phyloP scores from a whole-genome alignment of 495 filamentous ascomycete species.

The Sabuloglossum arenarium region DNA sequence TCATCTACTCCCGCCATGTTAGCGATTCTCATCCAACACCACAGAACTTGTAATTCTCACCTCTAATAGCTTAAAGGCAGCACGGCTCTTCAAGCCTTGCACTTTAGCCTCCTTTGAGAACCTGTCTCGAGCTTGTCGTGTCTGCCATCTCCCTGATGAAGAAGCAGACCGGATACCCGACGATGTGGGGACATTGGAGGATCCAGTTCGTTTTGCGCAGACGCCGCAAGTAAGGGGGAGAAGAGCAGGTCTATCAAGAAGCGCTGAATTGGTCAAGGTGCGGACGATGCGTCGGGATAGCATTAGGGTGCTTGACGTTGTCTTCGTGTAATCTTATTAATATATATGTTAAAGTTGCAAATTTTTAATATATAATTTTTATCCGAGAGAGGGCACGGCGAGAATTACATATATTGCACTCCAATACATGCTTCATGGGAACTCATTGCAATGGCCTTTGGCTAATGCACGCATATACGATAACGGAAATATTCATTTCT shows the following conservation, averaged over 20 bases:
- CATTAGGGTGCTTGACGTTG: conserved; percentile 7
- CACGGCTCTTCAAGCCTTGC: conserved; percentile 63
- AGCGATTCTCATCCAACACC: not conserved
- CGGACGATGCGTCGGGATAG: conserved; percentile 13
- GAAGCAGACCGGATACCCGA: conserved; percentile 16
- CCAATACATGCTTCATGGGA: too few relatives aligned
- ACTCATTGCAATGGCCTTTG: too few relatives aligned
- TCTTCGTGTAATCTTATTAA: too few relatives aligned
- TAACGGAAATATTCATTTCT: not conserved
- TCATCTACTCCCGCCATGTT: conserved; percentile 31
- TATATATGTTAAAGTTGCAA: too few relatives aligned
- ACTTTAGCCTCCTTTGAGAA: conserved; percentile 53
- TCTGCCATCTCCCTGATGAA: conserved; percentile 64
- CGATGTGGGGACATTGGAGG: not conserved
- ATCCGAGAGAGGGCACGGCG: too few relatives aligned
- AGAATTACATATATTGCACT: too few relatives aligned
- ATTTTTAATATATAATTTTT: not conserved
- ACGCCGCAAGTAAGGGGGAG: not conserved
- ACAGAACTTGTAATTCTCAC: conserved; percentile 16
- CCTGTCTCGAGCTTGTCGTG: conserved; percentile 47
- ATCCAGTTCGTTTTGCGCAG: not conserved
- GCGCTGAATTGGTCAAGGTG: conserved; percentile 10
- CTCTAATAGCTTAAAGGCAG: conserved; percentile 80
- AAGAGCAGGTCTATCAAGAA: conserved; percentile 3
- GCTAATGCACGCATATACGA: too few relatives aligned